These are phyloP conservation scores for Hypoxylon sp. DNA, from an alignment of 2,329 filamentous ascomycete genomes.

Conservation along the genomic window DNA sequence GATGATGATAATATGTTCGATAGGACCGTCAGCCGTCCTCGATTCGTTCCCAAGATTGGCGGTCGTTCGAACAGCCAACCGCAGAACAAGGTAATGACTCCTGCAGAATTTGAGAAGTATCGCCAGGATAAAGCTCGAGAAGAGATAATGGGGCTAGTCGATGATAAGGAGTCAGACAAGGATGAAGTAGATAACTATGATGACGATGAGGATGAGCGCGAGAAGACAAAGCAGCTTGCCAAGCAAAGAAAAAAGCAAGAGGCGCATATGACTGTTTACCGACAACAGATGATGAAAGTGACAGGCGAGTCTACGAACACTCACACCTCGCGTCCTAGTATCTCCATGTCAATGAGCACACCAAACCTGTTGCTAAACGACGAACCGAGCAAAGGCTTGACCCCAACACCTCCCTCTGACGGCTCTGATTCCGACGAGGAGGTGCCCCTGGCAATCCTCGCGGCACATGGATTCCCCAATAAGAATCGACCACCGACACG, in stretches of 20 bases:
- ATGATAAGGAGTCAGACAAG: constrained; percentile 59
- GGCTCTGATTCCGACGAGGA: constrained; percentile 87
- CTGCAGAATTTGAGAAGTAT: constrained; percentile 87
- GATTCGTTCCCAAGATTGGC: constrained; percentile 56
- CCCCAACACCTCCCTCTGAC: constrained; percentile 60
- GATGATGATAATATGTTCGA: constrained; percentile 72
- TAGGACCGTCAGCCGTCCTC: constrained; percentile 59
- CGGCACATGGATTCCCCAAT: constrained; percentile 89
- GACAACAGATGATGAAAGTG: constrained; percentile 97
- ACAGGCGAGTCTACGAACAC: constrained; percentile 77
- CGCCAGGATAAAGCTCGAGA: constrained; percentile 80
- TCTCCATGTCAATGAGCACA: constrained; percentile 73
- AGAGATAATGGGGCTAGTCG: constrained; percentile 59
- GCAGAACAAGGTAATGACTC: constrained; percentile 88
- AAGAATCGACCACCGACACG: constrained; percentile 81
- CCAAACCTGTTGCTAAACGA: constrained; percentile 67
- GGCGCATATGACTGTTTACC: constrained; percentile 89
- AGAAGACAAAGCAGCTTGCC: constrained; percentile 79
- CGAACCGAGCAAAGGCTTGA: constrained; percentile 54
- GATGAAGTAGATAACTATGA: constrained; percentile 68
- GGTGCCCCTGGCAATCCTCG: constrained; percentile 86
- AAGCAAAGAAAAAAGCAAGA: constrained; percentile 89
- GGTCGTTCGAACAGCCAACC: constrained; percentile 56
- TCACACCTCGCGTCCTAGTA: constrained; percentile 66
- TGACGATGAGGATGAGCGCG: constrained; percentile 81